A percentile compares a stretch with the other conserved stretches of the same genome.
Conservation (phyloP, 495 filamentous ascomycete species). For the Annulohypoxylon stygium region DNA sequence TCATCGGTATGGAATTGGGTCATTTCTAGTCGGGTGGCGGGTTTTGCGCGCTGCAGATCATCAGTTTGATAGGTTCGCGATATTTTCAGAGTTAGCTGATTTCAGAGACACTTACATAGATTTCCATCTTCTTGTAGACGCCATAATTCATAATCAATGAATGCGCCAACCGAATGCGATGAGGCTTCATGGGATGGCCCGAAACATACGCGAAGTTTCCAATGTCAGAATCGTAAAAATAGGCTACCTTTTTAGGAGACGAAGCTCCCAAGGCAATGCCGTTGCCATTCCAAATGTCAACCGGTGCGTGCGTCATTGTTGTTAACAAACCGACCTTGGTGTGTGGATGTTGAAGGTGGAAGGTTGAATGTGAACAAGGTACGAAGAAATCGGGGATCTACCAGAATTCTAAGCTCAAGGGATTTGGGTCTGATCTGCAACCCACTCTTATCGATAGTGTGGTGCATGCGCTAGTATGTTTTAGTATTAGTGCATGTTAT, state of each 20-base stretch:
- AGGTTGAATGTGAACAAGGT: conserved; percentile 22
- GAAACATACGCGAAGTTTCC: conserved; percentile 98
- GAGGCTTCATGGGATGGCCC: conserved; percentile 99
- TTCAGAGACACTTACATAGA: conserved; percentile 76
- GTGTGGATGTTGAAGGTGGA: conserved; percentile 11
- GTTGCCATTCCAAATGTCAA: conserved; percentile 65
- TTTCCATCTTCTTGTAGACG: conserved; percentile 98
- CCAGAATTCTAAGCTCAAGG: conserved; percentile 1
- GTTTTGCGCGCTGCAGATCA: conserved; percentile 84
- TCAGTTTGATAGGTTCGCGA: conserved; percentile 1
- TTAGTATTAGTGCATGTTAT: not conserved
- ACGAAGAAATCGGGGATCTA: conserved; percentile 9
- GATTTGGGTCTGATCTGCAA: conserved; percentile 3
- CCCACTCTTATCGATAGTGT: conserved; percentile 7
- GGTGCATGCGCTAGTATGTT: not conserved
- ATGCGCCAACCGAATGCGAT: conserved; percentile 96
- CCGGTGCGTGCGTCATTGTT: conserved; percentile 57
- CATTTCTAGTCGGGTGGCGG: conserved; percentile 96
- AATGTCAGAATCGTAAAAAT: conserved; percentile 98
- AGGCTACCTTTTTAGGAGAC: conserved; percentile 80
- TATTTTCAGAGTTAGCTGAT: not conserved
- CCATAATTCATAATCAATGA: conserved; percentile 99
- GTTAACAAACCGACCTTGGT: conserved; percentile 31
- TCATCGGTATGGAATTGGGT: conserved; percentile 99
- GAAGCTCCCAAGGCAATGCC: conserved; percentile 61